Evolutionary conservation across 768 basidiomycete species (phyloP).

Genomic region (Leccinum fibrillosum): DNA sequence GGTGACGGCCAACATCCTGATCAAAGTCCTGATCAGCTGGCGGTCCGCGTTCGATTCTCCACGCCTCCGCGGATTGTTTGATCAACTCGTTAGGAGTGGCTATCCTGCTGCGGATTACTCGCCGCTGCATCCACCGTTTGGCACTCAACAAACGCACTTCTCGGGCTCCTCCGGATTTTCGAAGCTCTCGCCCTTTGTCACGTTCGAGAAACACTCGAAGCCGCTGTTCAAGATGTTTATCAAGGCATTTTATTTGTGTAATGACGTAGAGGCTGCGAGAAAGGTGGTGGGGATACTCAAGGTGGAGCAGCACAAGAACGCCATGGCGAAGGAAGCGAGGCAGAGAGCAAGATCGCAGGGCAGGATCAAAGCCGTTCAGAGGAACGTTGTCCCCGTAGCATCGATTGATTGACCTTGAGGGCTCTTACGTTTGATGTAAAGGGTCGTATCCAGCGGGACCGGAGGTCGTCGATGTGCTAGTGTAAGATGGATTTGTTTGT

Average conservation of each 20-base stretch:
- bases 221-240: slow-evolving; percentile 76
- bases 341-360: slow-evolving; percentile 19
- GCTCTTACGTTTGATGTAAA: neutral
- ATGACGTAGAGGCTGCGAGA: slow-evolving; percentile 52
- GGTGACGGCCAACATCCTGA: slow-evolving; percentile 65
- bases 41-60: slow-evolving; percentile 37
- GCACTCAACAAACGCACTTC: slow-evolving; percentile 27
- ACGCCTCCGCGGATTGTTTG: slow-evolving; percentile 57
- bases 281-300: slow-evolving; percentile 55
- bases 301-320: slow-evolving; percentile 29
- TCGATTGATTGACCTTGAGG: slow-evolving; percentile 4
- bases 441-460: neutral
- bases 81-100: slow-evolving; percentile 56
- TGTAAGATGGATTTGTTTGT: neutral
- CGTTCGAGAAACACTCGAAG: slow-evolving; percentile 55
- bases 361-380: slow-evolving; percentile 14
- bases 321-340: slow-evolving; percentile 11
- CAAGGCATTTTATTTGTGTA: slow-evolving; percentile 54
- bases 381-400: neutral
- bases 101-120: slow-evolving; percentile 44
- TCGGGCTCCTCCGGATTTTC: slow-evolving; percentile 30
- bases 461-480: neutral
- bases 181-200: slow-evolving; percentile 40
- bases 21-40: slow-evolving; percentile 60
- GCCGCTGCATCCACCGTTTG: slow-evolving; percentile 42